Evolutionary conservation across 371 early-diverging fungal species (phyloP).

Genomic region (Zychaea mexicana): DNA sequence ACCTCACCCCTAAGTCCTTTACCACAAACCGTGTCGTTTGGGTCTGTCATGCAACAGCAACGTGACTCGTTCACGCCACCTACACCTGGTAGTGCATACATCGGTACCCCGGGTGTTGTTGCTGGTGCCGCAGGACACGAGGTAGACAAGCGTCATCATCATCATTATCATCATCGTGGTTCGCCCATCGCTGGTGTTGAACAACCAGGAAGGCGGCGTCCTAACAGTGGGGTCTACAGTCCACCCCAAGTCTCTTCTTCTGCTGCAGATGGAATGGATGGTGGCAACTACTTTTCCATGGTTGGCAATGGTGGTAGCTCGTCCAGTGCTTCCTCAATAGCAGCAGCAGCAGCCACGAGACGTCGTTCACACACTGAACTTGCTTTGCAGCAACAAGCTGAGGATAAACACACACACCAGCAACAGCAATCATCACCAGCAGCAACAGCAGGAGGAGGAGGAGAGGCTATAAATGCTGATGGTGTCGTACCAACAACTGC

Average conservation of each 20-base stretch:
- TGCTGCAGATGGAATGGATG: not conserved
- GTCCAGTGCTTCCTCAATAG: not conserved
- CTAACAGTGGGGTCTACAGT: constrained; percentile 19
- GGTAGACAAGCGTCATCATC: constrained; percentile 4
- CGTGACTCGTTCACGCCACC: constrained; percentile 13
- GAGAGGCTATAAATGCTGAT: too few species aligned
- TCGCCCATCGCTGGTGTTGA: constrained; percentile 17
- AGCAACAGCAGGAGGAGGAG: not conserved
- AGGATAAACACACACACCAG: not conserved
- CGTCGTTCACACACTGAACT: constrained; percentile 16
- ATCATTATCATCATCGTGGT: constrained; percentile 11
- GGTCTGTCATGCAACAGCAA: constrained; percentile 10
- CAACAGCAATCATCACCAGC: not conserved
- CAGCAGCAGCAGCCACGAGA: not conserved
- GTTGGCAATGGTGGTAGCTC: constrained; percentile 4
- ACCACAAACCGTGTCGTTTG: constrained; percentile 15
- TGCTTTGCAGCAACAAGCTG: not conserved
- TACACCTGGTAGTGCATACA: constrained; percentile 16
- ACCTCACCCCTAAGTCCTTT: constrained; percentile 55
- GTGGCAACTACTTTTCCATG: constrained; percentile 15
- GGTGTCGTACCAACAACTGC: too few species aligned
- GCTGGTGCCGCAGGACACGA: not conserved
- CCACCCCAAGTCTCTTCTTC: constrained; percentile 3
- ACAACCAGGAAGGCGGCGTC: constrained; percentile 10
- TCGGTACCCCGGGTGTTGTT: constrained; percentile 14